Evolutionary conservation across 2,329 filamentous ascomycete species (phyloP).

Genomic region (Neobulgaria alba): DNA sequence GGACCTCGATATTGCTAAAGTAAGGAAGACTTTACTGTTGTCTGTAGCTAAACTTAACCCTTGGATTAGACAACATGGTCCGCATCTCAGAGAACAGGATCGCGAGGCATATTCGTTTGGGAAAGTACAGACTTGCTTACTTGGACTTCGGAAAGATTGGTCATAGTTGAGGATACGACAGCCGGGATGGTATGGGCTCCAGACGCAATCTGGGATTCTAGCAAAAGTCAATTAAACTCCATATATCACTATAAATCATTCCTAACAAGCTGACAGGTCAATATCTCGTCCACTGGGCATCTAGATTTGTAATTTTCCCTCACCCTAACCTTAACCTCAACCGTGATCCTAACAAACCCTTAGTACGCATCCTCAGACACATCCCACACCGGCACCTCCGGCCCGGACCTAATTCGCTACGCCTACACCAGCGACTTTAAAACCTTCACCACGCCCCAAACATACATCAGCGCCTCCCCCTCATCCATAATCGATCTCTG

Average conservation of each 20-base stretch:
- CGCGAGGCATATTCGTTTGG: slow-evolving; percentile 46
- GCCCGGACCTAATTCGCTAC: slow-evolving; percentile 40
- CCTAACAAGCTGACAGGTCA: slow-evolving; percentile 29
- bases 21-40: slow-evolving; percentile 10
- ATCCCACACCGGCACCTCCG: slow-evolving; percentile 38
- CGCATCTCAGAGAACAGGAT: slow-evolving; percentile 41
- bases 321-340: background rate
- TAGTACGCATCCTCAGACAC: slow-evolving; percentile 40
- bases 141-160: slow-evolving; percentile 40
- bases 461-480: slow-evolving; percentile 40
- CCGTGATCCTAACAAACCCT: background rate
- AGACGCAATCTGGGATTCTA: slow-evolving; percentile 43
- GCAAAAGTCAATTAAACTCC: too few relatives aligned
- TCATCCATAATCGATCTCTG: slow-evolving; percentile 48
- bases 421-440: slow-evolving; percentile 47
- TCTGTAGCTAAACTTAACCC: background rate
- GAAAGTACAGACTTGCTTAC: slow-evolving; percentile 43
- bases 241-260: background rate
- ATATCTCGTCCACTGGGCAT: slow-evolving; percentile 40
- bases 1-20: slow-evolving; percentile 42
- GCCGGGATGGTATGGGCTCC: slow-evolving; percentile 54
- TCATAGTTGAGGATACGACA: slow-evolving; percentile 41
- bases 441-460: slow-evolving; percentile 41
- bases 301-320: slow-evolving; percentile 34
- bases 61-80: slow-evolving; percentile 40